phyloP scores from a whole-genome alignment of 805 yeast species.

The Tanozyma kutaoensis region DNA sequence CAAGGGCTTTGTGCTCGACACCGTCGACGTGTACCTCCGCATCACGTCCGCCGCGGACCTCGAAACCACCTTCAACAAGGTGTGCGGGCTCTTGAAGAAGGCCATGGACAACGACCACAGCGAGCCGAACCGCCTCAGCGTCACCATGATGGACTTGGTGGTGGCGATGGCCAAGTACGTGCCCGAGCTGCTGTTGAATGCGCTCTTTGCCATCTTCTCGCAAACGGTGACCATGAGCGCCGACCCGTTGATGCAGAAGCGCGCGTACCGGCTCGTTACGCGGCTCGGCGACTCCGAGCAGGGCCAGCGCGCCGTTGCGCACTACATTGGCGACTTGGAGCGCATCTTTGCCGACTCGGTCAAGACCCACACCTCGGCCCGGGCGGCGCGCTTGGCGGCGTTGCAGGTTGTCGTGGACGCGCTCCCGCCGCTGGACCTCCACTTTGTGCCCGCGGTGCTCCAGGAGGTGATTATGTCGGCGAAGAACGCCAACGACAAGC shows the following conservation, averaged over 20 bases:
- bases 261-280: conserved; percentile 71
- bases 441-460: conserved; percentile 67
- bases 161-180: conserved; percentile 81
- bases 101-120: conserved; percentile 46
- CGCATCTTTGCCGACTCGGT: conserved; percentile 44
- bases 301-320: conserved; percentile 42
- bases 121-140: conserved; percentile 40
- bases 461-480: conserved; percentile 87
- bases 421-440: conserved; percentile 51
- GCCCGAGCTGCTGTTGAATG: conserved; percentile 55
- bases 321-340: conserved; percentile 46
- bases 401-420: conserved; percentile 45
- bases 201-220: conserved; percentile 67
- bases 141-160: conserved; percentile 84
- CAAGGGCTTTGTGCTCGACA: conserved; percentile 73
- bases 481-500: conserved; percentile 85
- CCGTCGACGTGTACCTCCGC: conserved; percentile 69
- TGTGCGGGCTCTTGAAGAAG: conserved; percentile 63
- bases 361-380: conserved; percentile 55
- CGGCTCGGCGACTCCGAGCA: conserved; percentile 55
- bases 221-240: conserved; percentile 40
- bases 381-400: conserved; percentile 67
- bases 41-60: conserved; percentile 59
- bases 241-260: conserved; percentile 70
- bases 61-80: conserved; percentile 68